Evolutionary conservation across 306 rosid genomes (phyloP), one percentile per base, ranked within the genome.

Genomic region (Prunus armeniaca): DNA sequence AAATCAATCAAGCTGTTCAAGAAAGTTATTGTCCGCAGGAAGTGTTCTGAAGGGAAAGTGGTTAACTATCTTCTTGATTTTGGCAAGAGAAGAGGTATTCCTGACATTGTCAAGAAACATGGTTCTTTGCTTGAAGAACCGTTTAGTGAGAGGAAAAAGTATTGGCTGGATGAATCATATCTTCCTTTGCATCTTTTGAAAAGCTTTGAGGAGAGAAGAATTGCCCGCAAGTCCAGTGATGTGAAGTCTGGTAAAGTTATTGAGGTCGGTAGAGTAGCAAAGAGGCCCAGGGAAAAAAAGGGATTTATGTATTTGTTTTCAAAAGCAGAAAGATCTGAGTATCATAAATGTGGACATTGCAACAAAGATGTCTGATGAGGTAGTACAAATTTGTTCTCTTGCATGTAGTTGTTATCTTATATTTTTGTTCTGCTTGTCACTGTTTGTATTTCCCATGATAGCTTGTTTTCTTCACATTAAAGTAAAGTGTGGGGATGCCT

Each of bases 81-180:
- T 87, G 99, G 99, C 63, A 95, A 95, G 88, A 95, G 99, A 86
- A 95, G 93, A 84, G 82, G 76, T 74, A 77, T 92, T 67, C 99
- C 99, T 27, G 89, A 87, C 79, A 51, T 89, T 75, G 89, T 92
- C 77, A 78, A 38, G 73, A 89, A 68, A 79, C 87, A 86, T 57
- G 99, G 99, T 76, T 85, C 88, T 58, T 49, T 67, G 77, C 79
- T 92, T 82, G 96, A 89, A 71, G 82, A 90, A 78, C 76, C 91
- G 67, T 88, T 88, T 46, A 92, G 85, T 74, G 97, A 92, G 65
- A 92, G 82, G 85, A 95, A 92, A 85, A 95, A 78, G 81, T 92
- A 87, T 87, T 95, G 99, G 99, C 89, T 95, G 76, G 88, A 82
- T n/a, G 96, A 87, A 78, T 81, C 86, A 80, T 71, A 82, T 86